Evolutionary conservation across 2,329 filamentous ascomycete species (phyloP).

Genomic region (Bipolaris sorokiniana): DNA sequence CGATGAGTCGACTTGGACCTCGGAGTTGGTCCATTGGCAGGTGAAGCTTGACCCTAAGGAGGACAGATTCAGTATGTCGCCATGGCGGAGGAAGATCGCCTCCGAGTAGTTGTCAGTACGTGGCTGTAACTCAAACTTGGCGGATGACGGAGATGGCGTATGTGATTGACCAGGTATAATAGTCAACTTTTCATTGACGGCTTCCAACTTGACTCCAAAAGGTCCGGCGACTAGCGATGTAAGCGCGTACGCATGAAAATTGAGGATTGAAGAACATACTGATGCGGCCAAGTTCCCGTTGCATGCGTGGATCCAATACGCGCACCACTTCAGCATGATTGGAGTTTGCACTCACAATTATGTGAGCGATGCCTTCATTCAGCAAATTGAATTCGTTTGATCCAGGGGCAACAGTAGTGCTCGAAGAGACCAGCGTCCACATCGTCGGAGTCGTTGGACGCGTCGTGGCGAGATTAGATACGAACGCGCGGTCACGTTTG

Average conservation of each 20-base stretch:
- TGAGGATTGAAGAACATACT: constrained; percentile 17
- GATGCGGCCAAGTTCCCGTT: constrained; percentile 26
- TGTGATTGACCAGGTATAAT: constrained; percentile 23
- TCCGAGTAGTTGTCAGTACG: constrained; percentile 23
- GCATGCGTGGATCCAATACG: not conserved
- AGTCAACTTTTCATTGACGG: constrained; percentile 23
- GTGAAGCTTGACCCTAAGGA: constrained; percentile 14
- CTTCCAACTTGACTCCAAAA: constrained; percentile 36
- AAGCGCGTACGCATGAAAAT: not conserved
- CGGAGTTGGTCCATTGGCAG: constrained; percentile 25
- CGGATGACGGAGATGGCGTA: not conserved
- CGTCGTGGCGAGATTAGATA: constrained; percentile 21
- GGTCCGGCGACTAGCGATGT: constrained; percentile 19
- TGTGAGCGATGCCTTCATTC: constrained; percentile 11
- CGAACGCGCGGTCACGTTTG: constrained; percentile 29
- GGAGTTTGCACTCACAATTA: constrained; percentile 2
- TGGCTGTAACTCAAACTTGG: constrained; percentile 29
- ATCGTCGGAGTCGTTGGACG: constrained; percentile 22
- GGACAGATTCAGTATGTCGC: constrained; percentile 32
- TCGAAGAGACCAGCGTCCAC: constrained; percentile 22
- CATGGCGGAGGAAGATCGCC: constrained; percentile 38
- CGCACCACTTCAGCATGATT: constrained; percentile 10
- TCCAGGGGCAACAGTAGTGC: not conserved
- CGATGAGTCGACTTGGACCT: constrained; percentile 44
- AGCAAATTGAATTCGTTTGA: constrained; percentile 5